Base-by-base conservation (phyloP, 2,329 filamentous ascomycete species). In the Knufia fluminis region DNA sequence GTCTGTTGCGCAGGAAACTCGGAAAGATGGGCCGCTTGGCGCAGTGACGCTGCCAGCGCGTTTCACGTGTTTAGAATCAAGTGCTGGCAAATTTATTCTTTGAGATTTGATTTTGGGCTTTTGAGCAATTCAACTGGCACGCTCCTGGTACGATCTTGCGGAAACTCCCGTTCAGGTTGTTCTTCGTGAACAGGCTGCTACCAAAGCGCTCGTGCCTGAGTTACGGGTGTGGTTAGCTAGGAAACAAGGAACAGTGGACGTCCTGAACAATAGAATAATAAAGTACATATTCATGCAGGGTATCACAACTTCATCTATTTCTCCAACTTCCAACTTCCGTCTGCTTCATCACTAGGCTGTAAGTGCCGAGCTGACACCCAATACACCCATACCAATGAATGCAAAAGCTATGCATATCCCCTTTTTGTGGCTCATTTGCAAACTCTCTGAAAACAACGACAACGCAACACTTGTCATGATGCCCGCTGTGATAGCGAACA, bases 391-490 rank as follows among this genome's bases (percentile, higher is more conserved):
- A 1, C 92, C 70, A 14, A 85, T 61, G 69, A 94, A 92, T 6
- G 82, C 87, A 71, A 87, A 90, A 20, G 79, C 73, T 61, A 89
- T 86, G 66, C 85, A 90, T 61, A 92, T 62, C 53, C 82, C 81
- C 53, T 83, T 76, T 61, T 83, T 83, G 69, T 94, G 88, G 57
- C 87, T 90, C 62, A 96, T 68, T 51, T 83, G 85, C 62, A 95
- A 66, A 57, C 84, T 85, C 71, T 98, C 90, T 2, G 85, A 83
- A 61, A 96, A 91, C 4, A 98, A 72, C 68, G 94, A 86, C 62
- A 98, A 68, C 2, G 85, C 89, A 24, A 98, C 92, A 59, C 85
- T 92, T 23, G 88, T 83, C 92, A 98, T 97, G 60, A 98, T 94
- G 1, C 92, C 92, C 1, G 89, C 82, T 0, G 91, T 97, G 8